Evolutionary conservation across 345 rosid species (phyloP).

Genomic region (Aquilaria yunnanensis): DNA sequence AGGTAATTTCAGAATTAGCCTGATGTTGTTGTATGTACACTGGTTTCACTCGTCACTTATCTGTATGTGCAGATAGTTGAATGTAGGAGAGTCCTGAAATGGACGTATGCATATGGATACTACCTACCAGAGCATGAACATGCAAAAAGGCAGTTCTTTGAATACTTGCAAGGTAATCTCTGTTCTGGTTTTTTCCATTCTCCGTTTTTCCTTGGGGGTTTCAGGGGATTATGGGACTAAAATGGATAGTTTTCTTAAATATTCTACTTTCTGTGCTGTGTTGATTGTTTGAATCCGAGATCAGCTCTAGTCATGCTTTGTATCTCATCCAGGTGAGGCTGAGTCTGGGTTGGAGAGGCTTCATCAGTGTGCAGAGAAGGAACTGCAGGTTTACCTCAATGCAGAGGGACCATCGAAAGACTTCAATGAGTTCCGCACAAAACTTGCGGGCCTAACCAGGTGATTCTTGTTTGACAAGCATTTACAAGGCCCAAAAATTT

Average conservation of each 20-base stretch:
- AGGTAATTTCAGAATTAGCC: conserved; percentile 32
- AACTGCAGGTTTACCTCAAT: conserved; percentile 46
- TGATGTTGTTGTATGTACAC: background rate
- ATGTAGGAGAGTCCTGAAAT: conserved; percentile 82
- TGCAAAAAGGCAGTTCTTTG: conserved; percentile 72
- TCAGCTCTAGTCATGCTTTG: conserved; percentile 6
- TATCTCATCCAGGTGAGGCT: conserved; percentile 56
- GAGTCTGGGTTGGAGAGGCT: conserved; percentile 87
- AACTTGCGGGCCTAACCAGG: conserved; percentile 87
- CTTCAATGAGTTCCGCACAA: conserved; percentile 80
- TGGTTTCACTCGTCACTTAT: conserved; percentile 7
- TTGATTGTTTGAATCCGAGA: background rate
- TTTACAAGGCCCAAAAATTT: no score
- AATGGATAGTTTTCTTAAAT: no score
- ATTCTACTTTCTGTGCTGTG: no score
- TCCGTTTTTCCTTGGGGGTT: background rate
- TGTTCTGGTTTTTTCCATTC: background rate
- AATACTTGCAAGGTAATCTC: conserved; percentile 69
- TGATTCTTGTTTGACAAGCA: conserved; percentile 10
- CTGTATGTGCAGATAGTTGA: conserved; percentile 54
- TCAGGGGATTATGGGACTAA: no score
- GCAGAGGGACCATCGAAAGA: conserved; percentile 61
- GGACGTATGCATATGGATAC: conserved; percentile 88
- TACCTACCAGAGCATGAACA: conserved; percentile 72
- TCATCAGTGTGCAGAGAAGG: conserved; percentile 91